phyloP scores from a whole-genome alignment of 148 eudicot genomes.

The Dysphania ambrosioides region DNA sequence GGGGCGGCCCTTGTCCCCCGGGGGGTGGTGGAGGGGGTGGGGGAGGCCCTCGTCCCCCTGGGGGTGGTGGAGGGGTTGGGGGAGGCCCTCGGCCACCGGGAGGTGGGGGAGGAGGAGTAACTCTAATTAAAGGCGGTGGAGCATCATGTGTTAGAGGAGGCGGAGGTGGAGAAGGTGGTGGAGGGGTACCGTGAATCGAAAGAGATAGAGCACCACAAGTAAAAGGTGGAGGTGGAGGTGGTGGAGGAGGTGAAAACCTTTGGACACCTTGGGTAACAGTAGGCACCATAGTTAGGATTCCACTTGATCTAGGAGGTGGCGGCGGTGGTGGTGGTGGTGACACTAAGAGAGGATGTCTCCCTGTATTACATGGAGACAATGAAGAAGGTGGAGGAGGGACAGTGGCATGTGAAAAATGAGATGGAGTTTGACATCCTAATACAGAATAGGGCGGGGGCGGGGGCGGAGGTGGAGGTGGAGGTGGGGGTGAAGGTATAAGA shows the following conservation, averaged over 20 bases:
- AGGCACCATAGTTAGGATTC: no score
- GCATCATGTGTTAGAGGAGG: background rate
- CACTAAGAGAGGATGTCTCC: background rate
- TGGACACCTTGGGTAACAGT: no score
- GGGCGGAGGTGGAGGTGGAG: slow-evolving; percentile 26
- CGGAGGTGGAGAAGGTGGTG: no score
- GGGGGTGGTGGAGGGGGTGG: no score
- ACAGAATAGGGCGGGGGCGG: slow-evolving; percentile 15
- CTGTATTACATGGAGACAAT: slow-evolving; percentile 20
- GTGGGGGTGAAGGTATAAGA: slow-evolving; percentile 16
- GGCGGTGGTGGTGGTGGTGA: slow-evolving; percentile 17
- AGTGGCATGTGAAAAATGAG: slow-evolving; percentile 24
- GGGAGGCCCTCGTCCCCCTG: no score
- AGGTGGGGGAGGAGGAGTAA: no score
- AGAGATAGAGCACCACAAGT: background rate
- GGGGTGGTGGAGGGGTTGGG: no score
- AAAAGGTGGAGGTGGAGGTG: slow-evolving; percentile 29
- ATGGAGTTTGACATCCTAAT: slow-evolving; percentile 11
- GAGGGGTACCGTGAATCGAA: no score
- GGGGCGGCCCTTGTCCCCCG: no score
- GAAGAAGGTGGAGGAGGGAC: slow-evolving; percentile 29
- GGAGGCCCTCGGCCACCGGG: no score
- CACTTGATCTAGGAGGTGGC: slow-evolving; percentile 13
- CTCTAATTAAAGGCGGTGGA: slow-evolving; percentile 19
- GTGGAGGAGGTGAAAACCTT: slow-evolving; percentile 24